Conservation (phyloP, 2,329 filamentous ascomycete species). For the Sporothrix sp. region DNA sequence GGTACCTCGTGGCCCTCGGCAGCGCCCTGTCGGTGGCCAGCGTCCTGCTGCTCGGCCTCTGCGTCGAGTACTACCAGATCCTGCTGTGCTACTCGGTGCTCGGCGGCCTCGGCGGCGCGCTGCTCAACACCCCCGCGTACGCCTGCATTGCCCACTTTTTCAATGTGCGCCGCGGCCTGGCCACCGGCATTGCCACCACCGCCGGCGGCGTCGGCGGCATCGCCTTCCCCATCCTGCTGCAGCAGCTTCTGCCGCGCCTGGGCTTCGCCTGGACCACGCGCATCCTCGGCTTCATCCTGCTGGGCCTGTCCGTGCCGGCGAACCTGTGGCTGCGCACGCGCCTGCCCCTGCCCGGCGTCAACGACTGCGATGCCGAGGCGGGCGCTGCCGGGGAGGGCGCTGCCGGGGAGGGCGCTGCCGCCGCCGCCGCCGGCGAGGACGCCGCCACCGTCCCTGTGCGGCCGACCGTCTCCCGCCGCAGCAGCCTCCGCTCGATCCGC, state of each 20-base stretch:
- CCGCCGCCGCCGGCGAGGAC: not conserved
- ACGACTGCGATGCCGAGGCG: conserved; percentile 26
- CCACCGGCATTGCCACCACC: conserved; percentile 71
- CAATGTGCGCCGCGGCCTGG: conserved; percentile 57
- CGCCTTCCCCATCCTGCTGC: conserved; percentile 44
- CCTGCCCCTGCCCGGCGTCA: conserved; percentile 35
- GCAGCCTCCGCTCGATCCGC: not conserved
- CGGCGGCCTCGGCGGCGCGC: conserved; percentile 60
- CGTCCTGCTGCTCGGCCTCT: conserved; percentile 59
- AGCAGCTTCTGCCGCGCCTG: conserved; percentile 34
- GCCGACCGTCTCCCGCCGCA: conserved; percentile 40
- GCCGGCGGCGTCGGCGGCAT: conserved; percentile 63
- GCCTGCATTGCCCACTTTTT: conserved; percentile 74
- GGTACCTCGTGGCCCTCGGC: conserved; percentile 54
- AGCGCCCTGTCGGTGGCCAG: conserved; percentile 51
- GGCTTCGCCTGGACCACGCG: conserved; percentile 42
- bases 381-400: conserved; percentile 15
- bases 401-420: conserved; percentile 14
- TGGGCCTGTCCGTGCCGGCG: conserved; percentile 36
- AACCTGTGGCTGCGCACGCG: conserved; percentile 43
- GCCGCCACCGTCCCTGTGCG: conserved; percentile 25
- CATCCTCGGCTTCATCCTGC: conserved; percentile 40
- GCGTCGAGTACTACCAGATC: conserved; percentile 68
- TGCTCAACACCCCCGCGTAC: conserved; percentile 70
- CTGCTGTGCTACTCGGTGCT: conserved; percentile 66